Evolutionary conservation across 345 rosid species (phyloP).

Genomic region (Raphanus raphanistrum): DNA sequence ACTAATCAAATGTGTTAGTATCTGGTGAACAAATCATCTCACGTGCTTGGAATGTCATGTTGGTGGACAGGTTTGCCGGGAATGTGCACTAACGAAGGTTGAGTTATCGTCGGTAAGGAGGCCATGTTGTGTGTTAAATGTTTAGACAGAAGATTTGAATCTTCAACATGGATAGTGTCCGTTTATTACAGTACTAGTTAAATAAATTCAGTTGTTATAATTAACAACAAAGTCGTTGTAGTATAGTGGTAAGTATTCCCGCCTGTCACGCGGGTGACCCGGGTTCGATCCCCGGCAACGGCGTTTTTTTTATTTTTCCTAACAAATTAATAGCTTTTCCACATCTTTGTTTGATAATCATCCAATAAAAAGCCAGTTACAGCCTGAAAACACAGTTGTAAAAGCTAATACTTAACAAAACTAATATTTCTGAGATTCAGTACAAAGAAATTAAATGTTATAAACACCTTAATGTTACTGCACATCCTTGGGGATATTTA

Average conservation of each 20-base stretch:
- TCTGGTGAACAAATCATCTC: too few relatives aligned
- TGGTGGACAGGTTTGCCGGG: not conserved
- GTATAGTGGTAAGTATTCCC: conserved; percentile 93
- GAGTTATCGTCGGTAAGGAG: not conserved
- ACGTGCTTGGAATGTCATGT: too few relatives aligned
- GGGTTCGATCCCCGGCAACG: conserved; percentile 96
- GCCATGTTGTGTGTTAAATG: not conserved
- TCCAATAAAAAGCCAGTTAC: not conserved
- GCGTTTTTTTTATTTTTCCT: conserved; percentile 32
- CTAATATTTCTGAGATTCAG: not conserved
- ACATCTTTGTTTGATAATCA: not conserved
- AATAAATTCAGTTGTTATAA: too few relatives aligned
- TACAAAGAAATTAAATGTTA: not conserved
- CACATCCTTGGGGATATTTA: conserved; percentile 31
- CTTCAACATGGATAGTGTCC: too few relatives aligned
- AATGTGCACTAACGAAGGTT: not conserved
- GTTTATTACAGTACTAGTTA: too few relatives aligned
- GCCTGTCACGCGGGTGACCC: conserved; percentile 98
- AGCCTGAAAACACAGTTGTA: not conserved
- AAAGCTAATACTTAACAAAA: not conserved
- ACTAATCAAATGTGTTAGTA: too few relatives aligned
- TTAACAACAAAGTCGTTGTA: conserved; percentile 59
- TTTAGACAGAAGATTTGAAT: too few relatives aligned
- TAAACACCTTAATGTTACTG: not conserved
- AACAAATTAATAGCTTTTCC: not conserved